Conservation (phyloP, 2,329 filamentous ascomycete genomes). For the Fusarium stilboides region DNA sequence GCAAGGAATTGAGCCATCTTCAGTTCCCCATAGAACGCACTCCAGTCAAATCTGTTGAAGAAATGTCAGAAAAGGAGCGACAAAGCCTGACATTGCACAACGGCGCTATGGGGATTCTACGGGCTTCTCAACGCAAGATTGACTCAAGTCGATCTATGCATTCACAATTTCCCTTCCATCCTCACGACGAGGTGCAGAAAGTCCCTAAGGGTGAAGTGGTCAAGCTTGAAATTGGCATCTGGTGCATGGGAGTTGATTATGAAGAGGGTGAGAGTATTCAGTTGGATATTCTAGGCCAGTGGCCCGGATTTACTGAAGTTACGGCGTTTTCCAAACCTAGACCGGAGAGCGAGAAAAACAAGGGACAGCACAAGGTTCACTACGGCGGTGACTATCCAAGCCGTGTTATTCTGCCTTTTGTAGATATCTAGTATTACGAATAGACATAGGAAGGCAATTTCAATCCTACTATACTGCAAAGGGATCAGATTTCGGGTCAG, state of each 20-base stretch:
- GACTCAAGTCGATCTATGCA: slow-evolving; percentile 13
- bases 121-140: slow-evolving; percentile 24
- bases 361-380: slow-evolving; percentile 33
- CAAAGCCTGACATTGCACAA: slow-evolving; percentile 26
- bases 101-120: slow-evolving; percentile 18
- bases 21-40: slow-evolving; percentile 28
- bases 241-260: slow-evolving; percentile 29
- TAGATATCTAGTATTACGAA: neutral
- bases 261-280: slow-evolving; percentile 11
- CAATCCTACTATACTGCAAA: slow-evolving; percentile 59
- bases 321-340: slow-evolving; percentile 27
- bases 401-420: slow-evolving; percentile 39
- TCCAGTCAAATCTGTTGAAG: slow-evolving; percentile 8
- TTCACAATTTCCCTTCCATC: slow-evolving; percentile 24
- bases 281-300: slow-evolving; percentile 23
- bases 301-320: slow-evolving; percentile 18
- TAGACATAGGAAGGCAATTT: neutral
- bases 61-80: slow-evolving; percentile 18
- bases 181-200: slow-evolving; percentile 22
- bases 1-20: slow-evolving; percentile 24
- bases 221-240: slow-evolving; percentile 28
- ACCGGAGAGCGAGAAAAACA: slow-evolving; percentile 21
- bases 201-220: slow-evolving; percentile 24
- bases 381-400: slow-evolving; percentile 39
- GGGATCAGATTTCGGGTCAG: slow-evolving; percentile 66